These are phyloP conservation scores for Tranzscheliella williamsii DNA, from an alignment of 1,284 basidiomycete genomes.

Conservation along the genomic window DNA sequence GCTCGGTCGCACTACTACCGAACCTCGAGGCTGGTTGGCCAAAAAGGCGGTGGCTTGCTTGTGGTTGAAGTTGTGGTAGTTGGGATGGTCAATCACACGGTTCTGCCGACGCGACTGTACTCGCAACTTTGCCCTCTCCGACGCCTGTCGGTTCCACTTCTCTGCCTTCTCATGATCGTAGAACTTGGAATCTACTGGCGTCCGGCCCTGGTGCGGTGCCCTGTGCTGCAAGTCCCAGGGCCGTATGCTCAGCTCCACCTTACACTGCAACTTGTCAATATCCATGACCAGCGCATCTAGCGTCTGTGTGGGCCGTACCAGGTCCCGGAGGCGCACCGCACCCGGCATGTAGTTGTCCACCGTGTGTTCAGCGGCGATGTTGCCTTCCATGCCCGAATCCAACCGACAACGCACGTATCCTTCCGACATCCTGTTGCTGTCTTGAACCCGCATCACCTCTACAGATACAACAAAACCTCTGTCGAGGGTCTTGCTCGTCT, in stretches of 20 bases:
- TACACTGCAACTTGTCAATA: constrained; percentile 70
- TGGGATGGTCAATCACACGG: constrained; percentile 94
- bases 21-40: constrained; percentile 80
- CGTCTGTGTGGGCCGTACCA: constrained; percentile 69
- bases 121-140: constrained; percentile 82
- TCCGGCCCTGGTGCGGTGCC: constrained; percentile 70
- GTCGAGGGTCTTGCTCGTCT: constrained; percentile 78
- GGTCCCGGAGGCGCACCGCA: constrained; percentile 37
- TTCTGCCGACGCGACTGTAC: constrained; percentile 67
- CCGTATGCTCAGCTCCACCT: constrained; percentile 77
- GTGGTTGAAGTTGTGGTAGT: constrained; percentile 95
- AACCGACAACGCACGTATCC: constrained; percentile 70
- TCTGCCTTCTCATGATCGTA: constrained; percentile 73
- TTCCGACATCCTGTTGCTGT: constrained; percentile 27
- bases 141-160: constrained; percentile 73
- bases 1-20: constrained; percentile 82
- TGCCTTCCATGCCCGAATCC: constrained; percentile 77
- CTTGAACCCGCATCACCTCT: constrained; percentile 68
- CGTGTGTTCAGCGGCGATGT: constrained; percentile 49
- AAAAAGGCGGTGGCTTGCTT: constrained; percentile 86
- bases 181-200: constrained; percentile 68
- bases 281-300: constrained; percentile 80
- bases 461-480: constrained; percentile 84
- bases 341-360: constrained; percentile 43
- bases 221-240: constrained; percentile 72